phyloP scores from a whole-genome alignment of 2,329 filamentous ascomycete genomes.

The Ophiocordyceps camponoti-rufipedis region DNA sequence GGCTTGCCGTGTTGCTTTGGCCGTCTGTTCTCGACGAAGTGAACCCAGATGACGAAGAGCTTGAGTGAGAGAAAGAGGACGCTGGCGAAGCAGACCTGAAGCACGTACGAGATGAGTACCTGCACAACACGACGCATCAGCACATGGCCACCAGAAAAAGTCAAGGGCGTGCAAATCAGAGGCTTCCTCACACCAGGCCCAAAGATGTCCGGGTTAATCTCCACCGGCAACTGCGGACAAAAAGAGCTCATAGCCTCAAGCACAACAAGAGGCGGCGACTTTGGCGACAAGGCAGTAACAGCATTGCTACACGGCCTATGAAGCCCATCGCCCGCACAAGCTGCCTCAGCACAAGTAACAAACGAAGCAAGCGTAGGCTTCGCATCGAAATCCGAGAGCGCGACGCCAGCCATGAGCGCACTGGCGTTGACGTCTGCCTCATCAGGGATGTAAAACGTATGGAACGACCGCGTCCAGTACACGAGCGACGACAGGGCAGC shows the following conservation, averaged over 20 bases:
- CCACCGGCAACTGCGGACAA: slow-evolving; percentile 16
- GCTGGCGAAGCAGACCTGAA: slow-evolving; percentile 18
- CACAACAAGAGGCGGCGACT: slow-evolving; percentile 11
- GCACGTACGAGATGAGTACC: slow-evolving; percentile 20
- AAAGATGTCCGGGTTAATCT: slow-evolving; percentile 21
- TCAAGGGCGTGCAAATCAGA: background rate
- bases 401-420: slow-evolving; percentile 14
- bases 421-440: slow-evolving; percentile 19
- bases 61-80: slow-evolving; percentile 16
- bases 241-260: slow-evolving; percentile 17
- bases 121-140: slow-evolving; percentile 2
- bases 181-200: slow-evolving; percentile 16
- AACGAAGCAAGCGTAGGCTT: slow-evolving; percentile 13
- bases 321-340: slow-evolving; percentile 16
- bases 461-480: slow-evolving; percentile 14
- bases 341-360: slow-evolving; percentile 15
- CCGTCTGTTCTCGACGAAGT: slow-evolving; percentile 11
- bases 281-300: slow-evolving; percentile 9
- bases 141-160: background rate
- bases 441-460: slow-evolving; percentile 11
- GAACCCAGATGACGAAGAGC: slow-evolving; percentile 17
- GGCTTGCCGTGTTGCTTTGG: background rate
- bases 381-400: slow-evolving; percentile 13
- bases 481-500: slow-evolving; percentile 16
- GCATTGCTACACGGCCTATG: slow-evolving; percentile 12